A percentile compares a stretch with the other conserved stretches of the same genome.
Conservation (phyloP, 768 basidiomycete species). For the Filobasidium floriforme region DNA sequence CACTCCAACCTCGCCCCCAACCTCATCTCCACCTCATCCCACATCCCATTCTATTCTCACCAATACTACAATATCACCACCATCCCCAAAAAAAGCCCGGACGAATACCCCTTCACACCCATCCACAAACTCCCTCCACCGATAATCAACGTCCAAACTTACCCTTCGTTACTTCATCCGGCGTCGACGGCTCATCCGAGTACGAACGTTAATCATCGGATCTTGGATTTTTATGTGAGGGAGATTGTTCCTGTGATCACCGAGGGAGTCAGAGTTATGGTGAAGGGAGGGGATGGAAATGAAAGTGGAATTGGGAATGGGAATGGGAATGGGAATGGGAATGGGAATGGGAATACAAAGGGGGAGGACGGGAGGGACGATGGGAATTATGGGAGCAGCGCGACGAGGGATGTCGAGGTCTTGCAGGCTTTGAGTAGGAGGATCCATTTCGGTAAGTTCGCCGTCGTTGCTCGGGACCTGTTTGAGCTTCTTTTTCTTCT, state of each 20-base stretch:
- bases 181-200: constrained; percentile 45
- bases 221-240: constrained; percentile 79
- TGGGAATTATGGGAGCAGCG: constrained; percentile 93
- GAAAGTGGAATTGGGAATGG: no score
- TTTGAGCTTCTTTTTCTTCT: no score
- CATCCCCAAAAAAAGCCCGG: no score
- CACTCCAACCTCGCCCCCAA: background rate
- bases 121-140: constrained; percentile 64
- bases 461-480: no score
- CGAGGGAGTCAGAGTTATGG: constrained; percentile 50
- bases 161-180: constrained; percentile 69
- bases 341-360: no score
- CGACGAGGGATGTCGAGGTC: constrained; percentile 88
- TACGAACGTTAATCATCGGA: constrained; percentile 74
- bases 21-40: background rate
- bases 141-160: constrained; percentile 63
- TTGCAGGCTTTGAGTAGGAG: constrained; percentile 97
- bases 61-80: no score
- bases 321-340: no score
- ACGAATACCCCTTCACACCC: constrained; percentile 91
- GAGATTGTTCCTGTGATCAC: constrained; percentile 86
- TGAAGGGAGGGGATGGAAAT: constrained; percentile 51
- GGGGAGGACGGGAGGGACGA: constrained; percentile 70
- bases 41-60: background rate
- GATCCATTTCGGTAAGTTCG: constrained; percentile 81